A percentile compares a stretch with the other conserved stretches of the same genome.
These are phyloP conservation scores for Calonectria honghensis DNA, from an alignment of 2,329 filamentous ascomycete species.

Conservation along the genomic window DNA sequence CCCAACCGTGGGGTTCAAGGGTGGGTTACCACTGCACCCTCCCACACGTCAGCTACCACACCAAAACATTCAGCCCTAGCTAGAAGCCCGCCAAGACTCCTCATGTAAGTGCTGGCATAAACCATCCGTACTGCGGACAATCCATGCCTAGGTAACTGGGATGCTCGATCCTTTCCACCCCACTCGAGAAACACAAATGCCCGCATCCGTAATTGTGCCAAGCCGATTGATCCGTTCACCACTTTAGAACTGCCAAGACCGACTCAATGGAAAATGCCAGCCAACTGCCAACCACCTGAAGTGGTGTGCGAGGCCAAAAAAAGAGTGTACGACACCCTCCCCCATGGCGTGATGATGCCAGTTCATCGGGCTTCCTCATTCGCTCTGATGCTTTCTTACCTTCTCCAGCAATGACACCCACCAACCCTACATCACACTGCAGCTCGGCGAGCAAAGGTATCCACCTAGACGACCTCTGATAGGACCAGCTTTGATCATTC, in stretches of 20 bases:
- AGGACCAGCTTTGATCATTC: constrained; percentile 8
- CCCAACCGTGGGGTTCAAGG: constrained; percentile 26
- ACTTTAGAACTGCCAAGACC: constrained; percentile 3
- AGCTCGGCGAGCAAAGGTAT: background rate
- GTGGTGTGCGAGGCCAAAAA: background rate
- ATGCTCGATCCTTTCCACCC: background rate
- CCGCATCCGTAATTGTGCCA: background rate
- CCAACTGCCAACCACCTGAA: background rate
- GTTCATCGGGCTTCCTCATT: constrained; percentile 23
- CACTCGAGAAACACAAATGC: background rate
- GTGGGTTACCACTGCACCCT: constrained; percentile 21
- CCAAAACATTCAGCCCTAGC: constrained; percentile 35
- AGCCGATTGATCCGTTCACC: constrained; percentile 16
- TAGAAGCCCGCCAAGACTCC: constrained; percentile 37
- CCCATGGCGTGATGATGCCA: constrained; percentile 32
- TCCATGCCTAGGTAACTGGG: constrained; percentile 3
- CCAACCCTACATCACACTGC: constrained; percentile 6
- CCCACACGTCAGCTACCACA: constrained; percentile 21
- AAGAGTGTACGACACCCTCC: background rate
- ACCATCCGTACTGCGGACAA: background rate
- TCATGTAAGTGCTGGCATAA: constrained; percentile 22
- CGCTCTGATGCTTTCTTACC: constrained; percentile 8
- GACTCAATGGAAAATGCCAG: constrained; percentile 11
- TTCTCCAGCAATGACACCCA: constrained; percentile 2
- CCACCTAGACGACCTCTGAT: background rate